These are phyloP conservation scores for Pharus latifolius DNA, from an alignment of 176 grass and related monocot species.

Conservation along the genomic window DNA sequence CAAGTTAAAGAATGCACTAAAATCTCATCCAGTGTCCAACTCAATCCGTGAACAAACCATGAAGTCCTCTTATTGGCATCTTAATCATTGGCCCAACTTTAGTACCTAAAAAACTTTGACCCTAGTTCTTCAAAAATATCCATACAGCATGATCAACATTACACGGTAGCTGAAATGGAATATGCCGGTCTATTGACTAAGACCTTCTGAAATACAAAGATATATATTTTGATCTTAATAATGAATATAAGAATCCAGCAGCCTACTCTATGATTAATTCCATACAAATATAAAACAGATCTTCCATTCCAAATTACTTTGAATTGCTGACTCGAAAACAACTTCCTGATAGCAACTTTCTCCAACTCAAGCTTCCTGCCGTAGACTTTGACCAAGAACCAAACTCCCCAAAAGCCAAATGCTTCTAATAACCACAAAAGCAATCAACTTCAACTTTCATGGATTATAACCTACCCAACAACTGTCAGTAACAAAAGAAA, in stretches of 20 bases:
- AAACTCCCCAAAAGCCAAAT: neutral
- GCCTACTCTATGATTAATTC: neutral
- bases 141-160: neutral
- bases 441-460: neutral
- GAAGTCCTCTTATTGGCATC: neutral
- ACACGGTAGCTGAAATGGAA: neutral
- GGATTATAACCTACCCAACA: neutral
- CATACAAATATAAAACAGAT: neutral
- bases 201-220: neutral
- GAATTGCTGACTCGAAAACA: slow-evolving; percentile 37
- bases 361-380: slow-evolving; percentile 4
- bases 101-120: neutral
- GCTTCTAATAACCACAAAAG: neutral
- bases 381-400: slow-evolving; percentile 37
- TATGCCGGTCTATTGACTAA: neutral
- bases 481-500: neutral
- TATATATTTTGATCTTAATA: neutral
- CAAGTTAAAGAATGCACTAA: neutral
- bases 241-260: slow-evolving; percentile 8
- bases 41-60: neutral
- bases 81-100: neutral
- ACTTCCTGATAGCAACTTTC: slow-evolving; percentile 22
- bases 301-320: slow-evolving; percentile 22
- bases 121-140: neutral
- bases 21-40: neutral